phyloP scores from a whole-genome alignment of 306 rosid species.

The Sicyos edulis region DNA sequence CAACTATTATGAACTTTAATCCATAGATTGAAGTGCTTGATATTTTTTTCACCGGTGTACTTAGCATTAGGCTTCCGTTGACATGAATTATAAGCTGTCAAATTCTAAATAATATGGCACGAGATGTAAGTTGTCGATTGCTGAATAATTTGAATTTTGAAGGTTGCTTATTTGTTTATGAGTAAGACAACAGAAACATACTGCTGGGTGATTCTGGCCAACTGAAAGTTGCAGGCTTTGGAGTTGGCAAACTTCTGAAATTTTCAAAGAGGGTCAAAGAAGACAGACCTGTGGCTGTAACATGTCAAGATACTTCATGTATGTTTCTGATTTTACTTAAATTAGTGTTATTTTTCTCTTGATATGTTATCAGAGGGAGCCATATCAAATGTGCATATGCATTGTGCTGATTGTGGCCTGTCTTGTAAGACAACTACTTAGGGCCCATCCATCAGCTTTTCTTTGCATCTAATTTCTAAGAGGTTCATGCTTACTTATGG shows the following conservation, averaged over 20 bases:
- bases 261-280: conserved; percentile 47
- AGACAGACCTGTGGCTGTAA: conserved; percentile 68
- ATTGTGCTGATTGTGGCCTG: background rate
- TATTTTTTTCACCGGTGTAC: background rate
- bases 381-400: background rate
- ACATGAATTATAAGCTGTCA: background rate
- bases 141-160: conserved; percentile 22
- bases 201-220: conserved; percentile 94
- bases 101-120: background rate
- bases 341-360: background rate
- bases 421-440: background rate
- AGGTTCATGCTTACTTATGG: background rate
- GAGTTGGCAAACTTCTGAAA: conserved; percentile 84
- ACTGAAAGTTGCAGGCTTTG: conserved; percentile 96
- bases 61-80: conserved; percentile 5
- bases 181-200: conserved; percentile 73
- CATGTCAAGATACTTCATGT: conserved; percentile 79
- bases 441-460: background rate
- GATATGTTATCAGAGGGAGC: background rate
- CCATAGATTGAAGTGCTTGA: background rate
- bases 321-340: conserved; percentile 33
- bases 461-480: background rate
- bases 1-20: background rate
- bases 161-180: conserved; percentile 41
- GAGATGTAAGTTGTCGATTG: conserved; percentile 13